A percentile compares a stretch with the other conserved stretches of the same genome.
Evolutionary conservation across 176 grass and related monocot species (phyloP).

Genomic region (Carex myosuroides): DNA sequence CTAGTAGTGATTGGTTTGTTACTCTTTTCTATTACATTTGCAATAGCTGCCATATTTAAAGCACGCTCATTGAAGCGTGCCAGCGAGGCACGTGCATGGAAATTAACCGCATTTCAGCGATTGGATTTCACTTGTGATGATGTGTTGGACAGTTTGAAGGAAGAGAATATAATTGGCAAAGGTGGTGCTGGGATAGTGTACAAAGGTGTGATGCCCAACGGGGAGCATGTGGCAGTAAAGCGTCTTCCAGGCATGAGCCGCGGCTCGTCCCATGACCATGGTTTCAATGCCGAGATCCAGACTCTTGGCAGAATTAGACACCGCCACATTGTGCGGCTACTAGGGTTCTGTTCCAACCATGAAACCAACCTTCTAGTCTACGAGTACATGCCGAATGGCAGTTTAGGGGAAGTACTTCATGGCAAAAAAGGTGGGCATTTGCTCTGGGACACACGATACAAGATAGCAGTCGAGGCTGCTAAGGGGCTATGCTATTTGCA

Average conservation of each 20-base stretch:
- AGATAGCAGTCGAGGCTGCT: constrained; percentile 85
- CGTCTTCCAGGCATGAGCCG: constrained; percentile 64
- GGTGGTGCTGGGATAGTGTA: constrained; percentile 90
- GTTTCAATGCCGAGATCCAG: constrained; percentile 93
- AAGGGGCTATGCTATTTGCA: constrained; percentile 98
- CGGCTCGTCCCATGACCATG: constrained; percentile 82
- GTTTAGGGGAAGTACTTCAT: constrained; percentile 89
- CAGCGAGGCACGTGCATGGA: constrained; percentile 70
- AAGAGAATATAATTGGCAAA: constrained; percentile 96
- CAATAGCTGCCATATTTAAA: constrained; percentile 61
- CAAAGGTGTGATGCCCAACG: constrained; percentile 82
- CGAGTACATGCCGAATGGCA: constrained; percentile 97
- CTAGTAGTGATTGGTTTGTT: constrained; percentile 68
- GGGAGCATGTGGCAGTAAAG: constrained; percentile 84
- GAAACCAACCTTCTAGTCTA: constrained; percentile 89
- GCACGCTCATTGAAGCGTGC: constrained; percentile 81
- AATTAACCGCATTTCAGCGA: constrained; percentile 69
- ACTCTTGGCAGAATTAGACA: constrained; percentile 89
- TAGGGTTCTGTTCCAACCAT: constrained; percentile 86
- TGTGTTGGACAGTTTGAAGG: constrained; percentile 67
- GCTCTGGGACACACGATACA: constrained; percentile 78
- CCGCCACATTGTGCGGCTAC: constrained; percentile 78
- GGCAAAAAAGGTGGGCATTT: constrained; percentile 88
- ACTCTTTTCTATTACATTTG: constrained; percentile 70
- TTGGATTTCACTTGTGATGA: constrained; percentile 84